Percentiles rank a stretch among this genome's conserved stretches.
Conservation (phyloP, 2,329 filamentous ascomycete genomes). For the Aspergillus sp. region DNA sequence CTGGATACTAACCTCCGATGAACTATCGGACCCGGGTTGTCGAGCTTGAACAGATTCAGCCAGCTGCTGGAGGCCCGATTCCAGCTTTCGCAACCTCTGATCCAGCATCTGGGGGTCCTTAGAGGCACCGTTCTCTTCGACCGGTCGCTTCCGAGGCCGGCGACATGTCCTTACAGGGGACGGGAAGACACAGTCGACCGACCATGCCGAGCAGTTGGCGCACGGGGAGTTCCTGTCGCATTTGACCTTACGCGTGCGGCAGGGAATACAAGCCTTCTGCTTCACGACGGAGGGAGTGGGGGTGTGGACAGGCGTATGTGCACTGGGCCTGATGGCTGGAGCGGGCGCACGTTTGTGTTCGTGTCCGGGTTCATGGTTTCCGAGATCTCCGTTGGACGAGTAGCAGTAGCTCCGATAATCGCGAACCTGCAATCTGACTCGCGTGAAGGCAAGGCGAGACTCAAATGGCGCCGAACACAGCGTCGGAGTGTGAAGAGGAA, state of each 20-base stretch:
- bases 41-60: not conserved
- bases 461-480: not conserved
- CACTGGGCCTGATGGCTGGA: not conserved
- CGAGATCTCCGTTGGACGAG: not conserved
- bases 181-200: slow-evolving; percentile 9
- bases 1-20: not conserved
- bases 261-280: slow-evolving; percentile 16
- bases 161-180: slow-evolving; percentile 9
- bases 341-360: not conserved
- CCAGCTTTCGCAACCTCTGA: not conserved
- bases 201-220: slow-evolving; percentile 13
- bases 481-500: not conserved
- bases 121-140: not conserved
- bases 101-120: not conserved
- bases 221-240: slow-evolving; percentile 19
- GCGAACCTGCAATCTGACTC: not conserved
- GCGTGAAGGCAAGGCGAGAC: not conserved
- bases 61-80: not conserved
- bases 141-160: slow-evolving; percentile 1
- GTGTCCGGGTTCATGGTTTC: not conserved
- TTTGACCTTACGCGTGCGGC: slow-evolving; percentile 20
- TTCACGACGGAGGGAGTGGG: slow-evolving; percentile 4
- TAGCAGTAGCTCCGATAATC: not conserved
- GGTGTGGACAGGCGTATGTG: not conserved
- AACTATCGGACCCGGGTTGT: not conserved